phyloP scores from a whole-genome alignment of 768 basidiomycete genomes.

The Termitomyces sp. region DNA sequence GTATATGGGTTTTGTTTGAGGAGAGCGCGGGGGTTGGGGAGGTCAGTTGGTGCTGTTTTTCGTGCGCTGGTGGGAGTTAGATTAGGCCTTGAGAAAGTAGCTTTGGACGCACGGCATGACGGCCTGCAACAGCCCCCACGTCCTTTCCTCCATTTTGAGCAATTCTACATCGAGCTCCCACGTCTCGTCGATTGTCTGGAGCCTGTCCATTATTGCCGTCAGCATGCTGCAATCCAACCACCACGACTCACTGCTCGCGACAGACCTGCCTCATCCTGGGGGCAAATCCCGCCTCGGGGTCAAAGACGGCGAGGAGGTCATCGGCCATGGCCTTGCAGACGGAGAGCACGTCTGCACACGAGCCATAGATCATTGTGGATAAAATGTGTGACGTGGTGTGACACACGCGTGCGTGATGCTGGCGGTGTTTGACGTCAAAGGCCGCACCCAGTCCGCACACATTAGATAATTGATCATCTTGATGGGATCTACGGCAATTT shows the following conservation, averaged over 20 bases:
- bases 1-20: constrained; percentile 78
- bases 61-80: constrained; percentile 41
- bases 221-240: not conserved
- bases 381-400: not conserved
- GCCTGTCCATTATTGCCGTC: too few species aligned
- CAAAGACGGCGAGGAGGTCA: not conserved
- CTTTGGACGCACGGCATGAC: constrained; percentile 65
- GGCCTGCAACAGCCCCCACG: constrained; percentile 78
- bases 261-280: constrained; percentile 1
- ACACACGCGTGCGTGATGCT: not conserved
- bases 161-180: constrained; percentile 51
- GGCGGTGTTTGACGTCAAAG: too few species aligned
- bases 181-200: constrained; percentile 29
- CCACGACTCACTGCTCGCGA: not conserved
- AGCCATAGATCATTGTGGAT: not conserved
- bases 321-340: not conserved
- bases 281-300: constrained; percentile 2
- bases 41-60: constrained; percentile 51
- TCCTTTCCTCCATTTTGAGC: constrained; percentile 70
- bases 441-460: too few species aligned
- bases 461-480: too few species aligned
- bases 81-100: not conserved
- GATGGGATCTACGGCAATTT: too few species aligned
- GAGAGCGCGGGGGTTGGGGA: constrained; percentile 49
- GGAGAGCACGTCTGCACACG: constrained; percentile 5